phyloP scores from a whole-genome alignment of 495 filamentous ascomycete species.

The Annulohypoxylon stygium region DNA sequence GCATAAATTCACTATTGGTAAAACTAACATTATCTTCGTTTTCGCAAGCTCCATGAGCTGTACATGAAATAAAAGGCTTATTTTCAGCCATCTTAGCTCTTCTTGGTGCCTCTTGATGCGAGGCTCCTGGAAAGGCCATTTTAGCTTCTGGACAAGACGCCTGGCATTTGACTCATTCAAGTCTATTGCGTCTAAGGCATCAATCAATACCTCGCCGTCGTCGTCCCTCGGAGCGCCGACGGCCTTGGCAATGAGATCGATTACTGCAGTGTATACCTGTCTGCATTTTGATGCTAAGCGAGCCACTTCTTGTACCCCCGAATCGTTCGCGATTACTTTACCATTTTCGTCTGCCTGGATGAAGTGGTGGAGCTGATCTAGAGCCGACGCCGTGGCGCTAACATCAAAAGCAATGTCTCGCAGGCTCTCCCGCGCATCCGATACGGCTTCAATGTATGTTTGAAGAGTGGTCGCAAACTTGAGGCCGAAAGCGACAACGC shows the following conservation, averaged over 20 bases:
- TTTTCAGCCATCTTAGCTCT: slow-evolving; percentile 36
- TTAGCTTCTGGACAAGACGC: slow-evolving; percentile 23
- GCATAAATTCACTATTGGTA: not conserved
- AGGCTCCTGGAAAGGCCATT: slow-evolving; percentile 33
- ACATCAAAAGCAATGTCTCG: slow-evolving; percentile 35
- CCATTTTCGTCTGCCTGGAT: slow-evolving; percentile 17
- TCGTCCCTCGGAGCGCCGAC: slow-evolving; percentile 17
- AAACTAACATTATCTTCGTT: slow-evolving; percentile 24
- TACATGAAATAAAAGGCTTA: slow-evolving; percentile 35
- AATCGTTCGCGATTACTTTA: slow-evolving; percentile 29
- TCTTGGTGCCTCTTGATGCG: slow-evolving; percentile 36
- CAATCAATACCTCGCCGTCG: slow-evolving; percentile 18
- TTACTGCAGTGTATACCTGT: slow-evolving; percentile 38
- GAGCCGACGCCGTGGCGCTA: slow-evolving; percentile 36
- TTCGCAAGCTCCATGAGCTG: slow-evolving; percentile 38
- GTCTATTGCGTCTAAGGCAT: slow-evolving; percentile 23
- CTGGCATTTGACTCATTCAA: slow-evolving; percentile 11
- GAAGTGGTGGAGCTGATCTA: slow-evolving; percentile 37
- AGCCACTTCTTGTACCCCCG: slow-evolving; percentile 31
- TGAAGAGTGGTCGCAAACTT: slow-evolving; percentile 42
- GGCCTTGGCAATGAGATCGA: slow-evolving; percentile 37
- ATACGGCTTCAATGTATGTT: slow-evolving; percentile 29
- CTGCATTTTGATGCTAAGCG: slow-evolving; percentile 40
- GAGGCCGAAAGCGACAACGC: slow-evolving; percentile 39
- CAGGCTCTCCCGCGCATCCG: slow-evolving; percentile 26